phyloP scores from a whole-genome alignment of 148 eudicot species.

The Linanthus parryae region DNA sequence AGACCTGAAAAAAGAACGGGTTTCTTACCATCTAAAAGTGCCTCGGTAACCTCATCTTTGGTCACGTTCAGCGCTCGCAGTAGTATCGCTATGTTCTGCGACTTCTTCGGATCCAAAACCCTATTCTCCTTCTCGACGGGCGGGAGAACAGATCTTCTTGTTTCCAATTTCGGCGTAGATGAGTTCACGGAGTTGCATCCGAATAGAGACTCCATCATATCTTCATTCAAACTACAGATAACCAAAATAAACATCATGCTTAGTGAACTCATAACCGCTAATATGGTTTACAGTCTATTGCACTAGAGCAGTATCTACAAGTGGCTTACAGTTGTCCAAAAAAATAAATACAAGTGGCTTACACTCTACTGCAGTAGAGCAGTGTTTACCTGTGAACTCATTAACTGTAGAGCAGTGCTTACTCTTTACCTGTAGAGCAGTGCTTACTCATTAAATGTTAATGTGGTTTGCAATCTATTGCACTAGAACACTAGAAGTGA shows the following conservation, averaged over 20 bases:
- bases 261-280: neutral
- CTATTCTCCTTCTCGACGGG: constrained; percentile 45
- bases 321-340: neutral
- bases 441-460: too few species aligned
- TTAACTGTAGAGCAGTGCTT: too few species aligned
- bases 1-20: too few species aligned
- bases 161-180: constrained; percentile 29
- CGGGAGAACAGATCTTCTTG: constrained; percentile 39
- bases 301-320: neutral
- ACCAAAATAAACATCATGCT: constrained; percentile 1
- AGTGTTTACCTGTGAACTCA: too few species aligned
- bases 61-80: constrained; percentile 67
- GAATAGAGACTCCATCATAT: constrained; percentile 58
- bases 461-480: too few species aligned
- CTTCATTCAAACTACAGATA: constrained; percentile 54
- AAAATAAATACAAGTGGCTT: too few species aligned
- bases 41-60: constrained; percentile 53
- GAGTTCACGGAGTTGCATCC: constrained; percentile 41
- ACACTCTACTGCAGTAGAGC: too few species aligned
- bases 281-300: neutral
- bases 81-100: constrained; percentile 66
- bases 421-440: too few species aligned
- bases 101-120: constrained; percentile 67
- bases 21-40: constrained; percentile 61
- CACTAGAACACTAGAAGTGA: too few species aligned